These are phyloP conservation scores for Helenozyma baotianmanensis DNA, from an alignment of 805 yeast species.

Conservation along the genomic window DNA sequence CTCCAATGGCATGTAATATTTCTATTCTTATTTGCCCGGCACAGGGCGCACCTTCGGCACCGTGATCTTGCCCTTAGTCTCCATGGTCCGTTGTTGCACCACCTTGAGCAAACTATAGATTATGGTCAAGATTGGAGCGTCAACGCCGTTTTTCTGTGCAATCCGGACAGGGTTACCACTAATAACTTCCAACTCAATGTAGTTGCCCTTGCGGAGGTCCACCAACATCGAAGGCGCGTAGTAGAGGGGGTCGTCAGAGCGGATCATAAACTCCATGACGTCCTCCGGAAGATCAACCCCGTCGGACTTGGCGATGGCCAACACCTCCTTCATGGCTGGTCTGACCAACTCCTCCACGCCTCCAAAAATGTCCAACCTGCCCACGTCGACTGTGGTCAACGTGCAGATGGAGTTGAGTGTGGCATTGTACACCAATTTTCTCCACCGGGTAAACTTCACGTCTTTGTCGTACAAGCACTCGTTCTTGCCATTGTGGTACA, in stretches of 20 bases:
- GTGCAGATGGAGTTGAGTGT: slow-evolving; percentile 61
- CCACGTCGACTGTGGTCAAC: slow-evolving; percentile 55
- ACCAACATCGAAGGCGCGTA: slow-evolving; percentile 41
- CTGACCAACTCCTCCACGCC: slow-evolving; percentile 17
- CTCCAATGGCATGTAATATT: no score
- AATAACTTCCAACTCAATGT: slow-evolving; percentile 37
- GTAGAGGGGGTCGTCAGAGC: slow-evolving; percentile 28
- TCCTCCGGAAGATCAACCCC: slow-evolving; percentile 18
- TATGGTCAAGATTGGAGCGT: slow-evolving; percentile 20
- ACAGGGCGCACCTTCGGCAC: slow-evolving; percentile 18
- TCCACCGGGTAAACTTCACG: slow-evolving; percentile 54
- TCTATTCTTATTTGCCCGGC: no score
- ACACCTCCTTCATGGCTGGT: slow-evolving; percentile 19
- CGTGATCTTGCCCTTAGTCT: slow-evolving; percentile 17
- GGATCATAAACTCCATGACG: slow-evolving; percentile 18
- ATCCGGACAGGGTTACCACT: slow-evolving; percentile 37
- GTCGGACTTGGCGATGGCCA: slow-evolving; percentile 22
- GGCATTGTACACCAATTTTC: slow-evolving; percentile 67
- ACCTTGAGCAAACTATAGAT: slow-evolving; percentile 20
- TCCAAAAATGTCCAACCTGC: slow-evolving; percentile 32
- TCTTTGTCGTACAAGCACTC: slow-evolving; percentile 36
- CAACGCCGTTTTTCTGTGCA: slow-evolving; percentile 35
- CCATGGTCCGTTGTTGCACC: slow-evolving; percentile 17
- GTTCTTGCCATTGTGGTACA: slow-evolving; percentile 45
- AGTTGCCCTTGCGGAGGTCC: slow-evolving; percentile 33